phyloP scores from a whole-genome alignment of 2,329 filamentous ascomycete genomes.

The Alternaria sp. region DNA sequence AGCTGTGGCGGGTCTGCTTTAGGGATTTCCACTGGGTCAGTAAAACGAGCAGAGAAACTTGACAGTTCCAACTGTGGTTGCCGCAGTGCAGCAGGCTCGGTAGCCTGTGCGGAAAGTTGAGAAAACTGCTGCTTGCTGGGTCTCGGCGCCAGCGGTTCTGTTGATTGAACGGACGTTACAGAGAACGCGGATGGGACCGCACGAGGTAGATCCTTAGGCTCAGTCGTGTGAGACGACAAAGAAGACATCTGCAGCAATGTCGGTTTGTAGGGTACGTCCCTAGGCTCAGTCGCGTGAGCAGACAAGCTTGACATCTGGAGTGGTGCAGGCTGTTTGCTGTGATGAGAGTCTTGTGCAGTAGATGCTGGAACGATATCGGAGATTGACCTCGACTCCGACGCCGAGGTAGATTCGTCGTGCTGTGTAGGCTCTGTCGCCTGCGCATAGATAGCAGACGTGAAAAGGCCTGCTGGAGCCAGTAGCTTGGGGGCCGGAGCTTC shows the following conservation, averaged over 20 bases:
- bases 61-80: conserved; percentile 34
- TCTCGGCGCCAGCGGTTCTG: conserved; percentile 19
- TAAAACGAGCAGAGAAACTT: conserved; percentile 28
- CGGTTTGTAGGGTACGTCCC: conserved; percentile 17
- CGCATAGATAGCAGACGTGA: conserved; percentile 40
- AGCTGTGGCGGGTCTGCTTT: conserved; percentile 21
- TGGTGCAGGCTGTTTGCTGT: conserved; percentile 4
- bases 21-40: conserved; percentile 33
- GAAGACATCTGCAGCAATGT: conserved; percentile 37
- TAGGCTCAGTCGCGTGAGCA: conserved; percentile 25
- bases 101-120: conserved; percentile 25
- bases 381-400: conserved; percentile 4
- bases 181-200: conserved; percentile 32
- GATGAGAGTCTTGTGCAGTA: neutral
- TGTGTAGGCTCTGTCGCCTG: conserved; percentile 38
- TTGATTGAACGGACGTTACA: conserved; percentile 33
- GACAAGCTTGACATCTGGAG: conserved; percentile 23
- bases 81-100: conserved; percentile 26
- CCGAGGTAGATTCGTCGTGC: conserved; percentile 4
- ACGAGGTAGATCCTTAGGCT: conserved; percentile 31
- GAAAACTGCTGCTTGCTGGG: conserved; percentile 24
- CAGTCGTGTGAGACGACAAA: conserved; percentile 39
- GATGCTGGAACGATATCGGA: neutral
- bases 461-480: conserved; percentile 28
- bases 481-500: conserved; percentile 31